phyloP scores from a whole-genome alignment of 2,329 filamentous ascomycete genomes.

The Arthrobotrys megalospora region DNA sequence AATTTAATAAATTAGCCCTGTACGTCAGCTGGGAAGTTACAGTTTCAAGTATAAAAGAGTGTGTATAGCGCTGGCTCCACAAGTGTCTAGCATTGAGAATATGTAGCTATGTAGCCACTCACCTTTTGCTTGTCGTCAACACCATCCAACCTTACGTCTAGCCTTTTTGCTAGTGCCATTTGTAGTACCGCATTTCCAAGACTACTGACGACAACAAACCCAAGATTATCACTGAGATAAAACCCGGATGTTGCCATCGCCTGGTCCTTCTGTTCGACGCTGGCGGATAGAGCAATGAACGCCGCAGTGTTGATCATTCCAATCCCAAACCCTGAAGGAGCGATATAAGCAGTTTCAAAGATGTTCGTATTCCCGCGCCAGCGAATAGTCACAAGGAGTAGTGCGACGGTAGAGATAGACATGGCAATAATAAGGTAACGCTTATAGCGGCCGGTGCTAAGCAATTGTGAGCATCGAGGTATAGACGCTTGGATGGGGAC shows the following conservation, averaged over 20 bases:
- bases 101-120: background rate
- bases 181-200: conserved; percentile 55
- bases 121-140: conserved; percentile 35
- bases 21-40: no score
- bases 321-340: conserved; percentile 71
- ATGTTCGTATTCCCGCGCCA: conserved; percentile 74
- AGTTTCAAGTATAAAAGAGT: no score
- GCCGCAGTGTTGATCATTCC: conserved; percentile 55
- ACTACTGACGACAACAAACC: conserved; percentile 44
- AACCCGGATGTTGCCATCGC: conserved; percentile 57
- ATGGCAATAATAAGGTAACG: conserved; percentile 70
- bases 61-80: no score
- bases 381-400: conserved; percentile 66
- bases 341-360: conserved; percentile 70
- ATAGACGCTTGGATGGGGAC: conserved; percentile 57
- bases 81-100: no score
- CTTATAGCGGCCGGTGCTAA: conserved; percentile 75
- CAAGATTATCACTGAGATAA: conserved; percentile 57
- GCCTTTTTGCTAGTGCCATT: conserved; percentile 25
- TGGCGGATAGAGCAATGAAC: conserved; percentile 55
- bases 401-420: conserved; percentile 24
- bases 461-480: background rate
- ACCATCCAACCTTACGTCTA: conserved; percentile 29
- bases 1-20: background rate
- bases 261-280: conserved; percentile 37